Percentiles rank a stretch among this genome's conserved stretches.
Evolutionary conservation across 495 filamentous ascomycete species (phyloP).

Genomic region (Aspergillus affinis): DNA sequence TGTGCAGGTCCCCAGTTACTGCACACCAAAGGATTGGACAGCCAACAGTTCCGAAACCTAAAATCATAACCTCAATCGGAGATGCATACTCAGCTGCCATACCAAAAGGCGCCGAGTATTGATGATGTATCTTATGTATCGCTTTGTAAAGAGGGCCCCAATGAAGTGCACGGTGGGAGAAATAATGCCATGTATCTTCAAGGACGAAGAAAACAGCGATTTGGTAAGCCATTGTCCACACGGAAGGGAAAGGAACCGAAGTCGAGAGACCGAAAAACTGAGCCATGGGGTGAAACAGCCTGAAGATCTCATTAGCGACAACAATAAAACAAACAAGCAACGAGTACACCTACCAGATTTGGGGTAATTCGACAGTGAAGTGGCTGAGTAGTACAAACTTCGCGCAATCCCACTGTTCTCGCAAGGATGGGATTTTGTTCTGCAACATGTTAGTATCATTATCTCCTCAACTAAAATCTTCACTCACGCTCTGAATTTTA

Average conservation of each 20-base stretch:
- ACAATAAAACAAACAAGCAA: too few relatives aligned
- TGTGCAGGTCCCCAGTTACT: slow-evolving; percentile 81
- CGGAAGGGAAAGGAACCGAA: slow-evolving; percentile 81
- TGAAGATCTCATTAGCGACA: too few relatives aligned
- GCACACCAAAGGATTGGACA: slow-evolving; percentile 83
- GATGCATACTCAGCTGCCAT: slow-evolving; percentile 97
- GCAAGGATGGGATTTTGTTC: slow-evolving; percentile 85
- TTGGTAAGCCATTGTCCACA: slow-evolving; percentile 85
- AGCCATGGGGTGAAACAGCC: slow-evolving; percentile 97
- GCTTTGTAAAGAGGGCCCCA: slow-evolving; percentile 92
- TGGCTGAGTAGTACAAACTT: slow-evolving; percentile 87
- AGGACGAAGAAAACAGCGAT: slow-evolving; percentile 93
- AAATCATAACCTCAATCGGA: slow-evolving; percentile 94
- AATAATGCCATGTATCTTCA: slow-evolving; percentile 99
- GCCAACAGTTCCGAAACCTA: slow-evolving; percentile 89
- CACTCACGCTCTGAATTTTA: slow-evolving; percentile 85
- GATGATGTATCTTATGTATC: slow-evolving; percentile 98
- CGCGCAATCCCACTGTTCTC: slow-evolving; percentile 93
- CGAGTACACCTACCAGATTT: slow-evolving; percentile 86
- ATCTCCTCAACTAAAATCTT: background rate
- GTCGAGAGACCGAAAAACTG: slow-evolving; percentile 88
- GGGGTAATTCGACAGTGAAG: slow-evolving; percentile 95
- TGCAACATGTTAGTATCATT: slow-evolving; percentile 26
- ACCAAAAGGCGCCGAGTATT: slow-evolving; percentile 95
- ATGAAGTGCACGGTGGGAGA: slow-evolving; percentile 90